These are phyloP conservation scores for Pythium phragmiticola DNA, from an alignment of 352 stramenopile species.

Conservation along the genomic window DNA sequence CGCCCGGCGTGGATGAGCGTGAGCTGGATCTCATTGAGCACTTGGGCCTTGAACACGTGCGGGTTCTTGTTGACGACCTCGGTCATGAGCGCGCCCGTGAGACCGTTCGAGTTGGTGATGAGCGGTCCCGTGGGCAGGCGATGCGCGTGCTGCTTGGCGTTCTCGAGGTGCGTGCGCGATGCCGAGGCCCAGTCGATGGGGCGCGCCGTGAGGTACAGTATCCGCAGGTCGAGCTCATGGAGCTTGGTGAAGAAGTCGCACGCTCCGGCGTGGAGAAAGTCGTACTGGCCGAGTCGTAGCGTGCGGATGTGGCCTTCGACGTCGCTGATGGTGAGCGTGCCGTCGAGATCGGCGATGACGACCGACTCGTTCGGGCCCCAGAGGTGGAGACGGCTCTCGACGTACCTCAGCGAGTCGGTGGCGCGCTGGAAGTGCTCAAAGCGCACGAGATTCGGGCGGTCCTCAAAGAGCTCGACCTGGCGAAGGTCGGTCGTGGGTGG, in stretches of 20 bases:
- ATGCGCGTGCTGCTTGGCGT: slow-evolving; percentile 60
- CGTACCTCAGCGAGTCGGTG: slow-evolving; percentile 66
- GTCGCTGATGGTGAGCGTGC: slow-evolving; percentile 83
- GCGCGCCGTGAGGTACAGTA: slow-evolving; percentile 80
- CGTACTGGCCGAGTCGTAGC: slow-evolving; percentile 77
- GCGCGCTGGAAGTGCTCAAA: slow-evolving; percentile 79
- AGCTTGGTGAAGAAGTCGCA: slow-evolving; percentile 85
- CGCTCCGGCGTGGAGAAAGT: slow-evolving; percentile 74
- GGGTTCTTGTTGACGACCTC: slow-evolving; percentile 88
- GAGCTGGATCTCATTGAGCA: slow-evolving; percentile 80
- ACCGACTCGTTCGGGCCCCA: slow-evolving; percentile 80
- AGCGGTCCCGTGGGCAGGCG: slow-evolving; percentile 62
- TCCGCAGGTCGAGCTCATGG: slow-evolving; percentile 66
- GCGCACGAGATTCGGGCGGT: slow-evolving; percentile 60
- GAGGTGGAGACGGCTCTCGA: slow-evolving; percentile 72
- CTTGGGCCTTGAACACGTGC: slow-evolving; percentile 79
- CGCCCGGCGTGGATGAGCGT: slow-evolving; percentile 78
- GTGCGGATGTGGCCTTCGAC: slow-evolving; percentile 86
- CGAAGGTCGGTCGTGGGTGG: slow-evolving; percentile 54
- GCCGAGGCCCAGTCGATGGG: slow-evolving; percentile 77
- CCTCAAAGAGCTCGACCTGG: slow-evolving; percentile 59
- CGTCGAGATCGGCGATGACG: slow-evolving; percentile 81
- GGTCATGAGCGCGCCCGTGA: slow-evolving; percentile 74
- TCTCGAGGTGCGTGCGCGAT: slow-evolving; percentile 72
- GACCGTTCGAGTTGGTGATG: slow-evolving; percentile 79